Evolutionary conservation across 495 filamentous ascomycete genomes (phyloP), one percentile per base, ranked within the genome.

Genomic region (Friedmanniomyces simplex): DNA sequence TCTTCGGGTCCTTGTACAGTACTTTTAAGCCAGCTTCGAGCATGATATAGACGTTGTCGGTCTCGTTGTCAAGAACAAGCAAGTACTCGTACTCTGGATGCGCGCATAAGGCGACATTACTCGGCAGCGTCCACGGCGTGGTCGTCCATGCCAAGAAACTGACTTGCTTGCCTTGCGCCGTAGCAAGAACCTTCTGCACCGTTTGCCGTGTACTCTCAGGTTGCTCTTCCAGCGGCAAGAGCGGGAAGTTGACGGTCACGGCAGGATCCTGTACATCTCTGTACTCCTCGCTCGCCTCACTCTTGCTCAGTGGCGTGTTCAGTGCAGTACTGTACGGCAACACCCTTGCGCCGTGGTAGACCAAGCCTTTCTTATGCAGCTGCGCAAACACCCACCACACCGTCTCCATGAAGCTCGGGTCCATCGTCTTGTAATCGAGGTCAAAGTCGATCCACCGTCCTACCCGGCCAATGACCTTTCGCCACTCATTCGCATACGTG

Each of bases 361-460:
- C 89, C 42, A 83, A 77, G 26, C 81, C 87, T 73, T 95, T 95
- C 65, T 93, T 86, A 66, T 85, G 91, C 21, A 97, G 77, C 66
- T 91, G 82, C 71, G 91, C 93, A 77, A 95, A 95, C 42, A 94
- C 86, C 91, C 91, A 96, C 91, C 91, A 97, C 42, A 88, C 82
- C 0, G 87, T 88, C 72, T 96, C 91, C 91, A 97, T 97, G 73
- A 91, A 97, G n/a, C 72, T 80, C 1, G 84, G 75, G 70, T 97
- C 85, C 89, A 96, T 95, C 57, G 85, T 85, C 83, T 96, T 96
- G 77, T 96, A 96, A 66, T 96, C 90, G 66, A 95, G 93, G 71
- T 97, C 94, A 58, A 97, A 96, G 72, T 98, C 94, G 64, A 97
- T 90, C 93, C 94, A 98, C 54, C 94, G 86, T 46, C 94, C 93